A percentile compares a stretch with the other conserved stretches of the same genome.
phyloP scores from a whole-genome alignment of 805 yeast species.

The Teunomyces gatunensis region DNA sequence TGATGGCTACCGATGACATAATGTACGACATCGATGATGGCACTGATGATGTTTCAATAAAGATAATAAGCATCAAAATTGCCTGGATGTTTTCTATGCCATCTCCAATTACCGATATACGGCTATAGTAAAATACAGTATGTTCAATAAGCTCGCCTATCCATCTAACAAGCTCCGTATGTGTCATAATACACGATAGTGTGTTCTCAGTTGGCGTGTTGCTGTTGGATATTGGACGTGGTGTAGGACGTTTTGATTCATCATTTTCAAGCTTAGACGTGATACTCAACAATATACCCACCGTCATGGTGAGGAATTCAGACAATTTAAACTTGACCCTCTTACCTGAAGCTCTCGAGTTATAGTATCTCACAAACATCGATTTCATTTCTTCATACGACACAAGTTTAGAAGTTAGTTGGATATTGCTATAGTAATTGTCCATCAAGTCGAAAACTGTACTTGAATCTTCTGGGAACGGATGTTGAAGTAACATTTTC shows the following conservation, averaged over 20 bases:
- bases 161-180: conserved; percentile 15
- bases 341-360: conserved; percentile 6
- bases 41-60: conserved; percentile 29
- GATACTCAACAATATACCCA: conserved; percentile 23
- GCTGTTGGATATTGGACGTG: neutral
- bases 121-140: conserved; percentile 19
- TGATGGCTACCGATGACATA: conserved; percentile 30
- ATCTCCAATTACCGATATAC: conserved; percentile 22
- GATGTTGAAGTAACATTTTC: conserved; percentile 18
- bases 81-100: conserved; percentile 22
- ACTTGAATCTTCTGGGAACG: conserved; percentile 19
- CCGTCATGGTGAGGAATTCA: conserved; percentile 34
- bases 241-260: neutral
- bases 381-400: conserved; percentile 13
- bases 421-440: conserved; percentile 19
- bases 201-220: neutral
- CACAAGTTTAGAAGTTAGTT: conserved; percentile 20
- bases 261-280: neutral
- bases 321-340: conserved; percentile 22
- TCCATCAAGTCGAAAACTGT: conserved; percentile 27
- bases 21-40: conserved; percentile 30
- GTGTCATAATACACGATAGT: neutral
- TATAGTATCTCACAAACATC: conserved; percentile 26
- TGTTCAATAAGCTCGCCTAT: conserved; percentile 18
- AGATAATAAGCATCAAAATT: conserved; percentile 16